Base-by-base conservation (phyloP, 495 filamentous ascomycete species). In the Aspergillus campestris region DNA sequence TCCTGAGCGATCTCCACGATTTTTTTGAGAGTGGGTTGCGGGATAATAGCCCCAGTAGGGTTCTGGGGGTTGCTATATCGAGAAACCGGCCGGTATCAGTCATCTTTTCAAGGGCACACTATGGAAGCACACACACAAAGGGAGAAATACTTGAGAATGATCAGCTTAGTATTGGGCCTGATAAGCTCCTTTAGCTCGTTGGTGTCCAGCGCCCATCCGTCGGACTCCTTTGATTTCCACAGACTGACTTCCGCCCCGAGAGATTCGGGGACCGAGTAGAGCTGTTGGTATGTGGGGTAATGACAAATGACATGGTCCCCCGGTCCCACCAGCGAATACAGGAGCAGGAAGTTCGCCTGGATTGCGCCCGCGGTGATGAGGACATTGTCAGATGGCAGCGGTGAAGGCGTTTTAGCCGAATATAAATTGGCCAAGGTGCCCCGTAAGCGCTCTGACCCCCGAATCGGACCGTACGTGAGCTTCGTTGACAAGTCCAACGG, bases 251-350 rank as follows among this genome's bases (percentile, higher is more conserved):
- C 79, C 1, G 89, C 89, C 0, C 89, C 89, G 3, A 95, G 67
- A 30, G 81, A 85, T 46, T 67, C 75, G 1, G 89, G 86, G 1
- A 94, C 78, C 9, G 78, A 69, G 53, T 91, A 94, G 0, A 95
- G 75, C 54, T 94, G 89, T 55, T 92, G 86, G 59, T 95, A 95
- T 15, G 88, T 92, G 3, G 89, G 89, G 53, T 88, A 84, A 44
- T 94, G 85, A 56, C 86, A 94, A 42, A 95, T 79, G 28, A 94
- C 86, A 71, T 95, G 89, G 48, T 94, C 87, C 2, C 86, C 89
- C 0, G 84, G 83, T 0, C 81, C 81, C 2, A 92, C 60, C 15
- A 94, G 67, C 0, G 81, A 73, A 62, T 92, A 94, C 14, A 94
- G 71, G 5, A 82, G 55, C 3, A 91, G 64, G 52, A 87, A 86